phyloP scores from a whole-genome alignment of 768 basidiomycete species.

The Tylopilus sp. region DNA sequence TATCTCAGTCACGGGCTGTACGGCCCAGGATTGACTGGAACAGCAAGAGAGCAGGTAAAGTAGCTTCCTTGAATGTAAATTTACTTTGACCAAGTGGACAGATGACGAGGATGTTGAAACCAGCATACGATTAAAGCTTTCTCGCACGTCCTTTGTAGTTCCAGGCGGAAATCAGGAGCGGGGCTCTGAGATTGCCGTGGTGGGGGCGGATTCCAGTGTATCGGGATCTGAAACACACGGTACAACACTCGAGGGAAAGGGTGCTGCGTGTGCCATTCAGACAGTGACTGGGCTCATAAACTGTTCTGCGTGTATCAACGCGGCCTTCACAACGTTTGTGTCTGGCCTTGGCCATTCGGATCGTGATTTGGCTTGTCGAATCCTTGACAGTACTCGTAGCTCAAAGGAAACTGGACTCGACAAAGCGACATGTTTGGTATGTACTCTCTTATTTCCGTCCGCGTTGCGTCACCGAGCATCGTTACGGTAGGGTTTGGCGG shows the following conservation, averaged over 20 bases:
- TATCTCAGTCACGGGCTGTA: conserved; percentile 52
- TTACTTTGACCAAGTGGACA: conserved; percentile 27
- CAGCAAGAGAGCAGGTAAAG: conserved; percentile 81
- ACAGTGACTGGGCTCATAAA: conserved; percentile 28
- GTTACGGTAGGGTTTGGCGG: conserved; percentile 13
- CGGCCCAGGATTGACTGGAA: conserved; percentile 70
- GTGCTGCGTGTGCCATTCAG: conserved; percentile 46
- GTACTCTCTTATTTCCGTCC: conserved; percentile 14
- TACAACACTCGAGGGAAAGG: conserved; percentile 35
- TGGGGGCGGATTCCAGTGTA: conserved; percentile 15
- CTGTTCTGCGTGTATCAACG: conserved; percentile 30
- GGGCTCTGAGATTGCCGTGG: conserved; percentile 8
- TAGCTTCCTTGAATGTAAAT: not conserved
- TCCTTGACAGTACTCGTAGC: conserved; percentile 15
- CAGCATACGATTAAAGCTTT: conserved; percentile 46
- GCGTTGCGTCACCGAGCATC: conserved; percentile 4
- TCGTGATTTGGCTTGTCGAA: conserved; percentile 12
- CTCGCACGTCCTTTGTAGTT: conserved; percentile 10
- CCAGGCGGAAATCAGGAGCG: conserved; percentile 13
- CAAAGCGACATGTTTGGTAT: conserved; percentile 31
- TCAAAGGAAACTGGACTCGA: conserved; percentile 24
- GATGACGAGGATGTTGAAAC: conserved; percentile 88
- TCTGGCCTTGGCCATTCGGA: conserved; percentile 22
- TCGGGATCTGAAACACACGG: conserved; percentile 38
- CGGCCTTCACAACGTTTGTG: conserved; percentile 17